These are phyloP conservation scores for Cucurbita ficifolia DNA, from an alignment of 306 rosid species.

Conservation along the genomic window DNA sequence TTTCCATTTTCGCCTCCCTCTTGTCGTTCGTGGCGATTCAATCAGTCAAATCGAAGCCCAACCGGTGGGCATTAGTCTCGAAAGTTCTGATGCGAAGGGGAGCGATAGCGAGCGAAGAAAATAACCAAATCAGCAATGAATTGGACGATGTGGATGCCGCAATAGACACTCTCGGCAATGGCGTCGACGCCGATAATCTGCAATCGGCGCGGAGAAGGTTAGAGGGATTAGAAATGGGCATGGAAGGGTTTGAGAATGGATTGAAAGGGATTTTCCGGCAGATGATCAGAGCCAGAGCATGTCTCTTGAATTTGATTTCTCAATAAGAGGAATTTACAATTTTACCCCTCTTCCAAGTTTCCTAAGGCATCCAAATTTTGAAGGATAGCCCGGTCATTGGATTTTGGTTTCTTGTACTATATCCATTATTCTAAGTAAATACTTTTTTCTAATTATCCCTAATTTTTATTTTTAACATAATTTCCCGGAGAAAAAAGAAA, in stretches of 20 bases:
- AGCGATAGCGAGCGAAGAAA: constrained; percentile 17
- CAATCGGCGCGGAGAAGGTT: constrained; percentile 12
- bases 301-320: constrained; percentile 42
- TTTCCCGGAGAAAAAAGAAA: no score
- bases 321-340: constrained; percentile 8
- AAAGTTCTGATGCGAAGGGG: constrained; percentile 32
- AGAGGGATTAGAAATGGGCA: constrained; percentile 34
- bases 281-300: constrained; percentile 45
- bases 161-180: constrained; percentile 10
- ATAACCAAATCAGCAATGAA: constrained; percentile 21
- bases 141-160: constrained; percentile 29
- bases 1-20: constrained; percentile 16
- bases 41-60: constrained; percentile 20
- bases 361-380: not conserved
- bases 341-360: not conserved
- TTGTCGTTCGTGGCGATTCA: constrained; percentile 16
- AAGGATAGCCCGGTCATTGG: not conserved
- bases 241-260: constrained; percentile 38
- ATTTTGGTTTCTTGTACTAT: not conserved
- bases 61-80: constrained; percentile 28
- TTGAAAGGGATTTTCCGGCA: constrained; percentile 38
- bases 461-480: no score
- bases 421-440: not conserved
- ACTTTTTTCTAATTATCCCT: no score
- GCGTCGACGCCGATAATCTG: constrained; percentile 18